Conservation (phyloP, 345 rosid genomes). For the Arabis alpina region DNA sequence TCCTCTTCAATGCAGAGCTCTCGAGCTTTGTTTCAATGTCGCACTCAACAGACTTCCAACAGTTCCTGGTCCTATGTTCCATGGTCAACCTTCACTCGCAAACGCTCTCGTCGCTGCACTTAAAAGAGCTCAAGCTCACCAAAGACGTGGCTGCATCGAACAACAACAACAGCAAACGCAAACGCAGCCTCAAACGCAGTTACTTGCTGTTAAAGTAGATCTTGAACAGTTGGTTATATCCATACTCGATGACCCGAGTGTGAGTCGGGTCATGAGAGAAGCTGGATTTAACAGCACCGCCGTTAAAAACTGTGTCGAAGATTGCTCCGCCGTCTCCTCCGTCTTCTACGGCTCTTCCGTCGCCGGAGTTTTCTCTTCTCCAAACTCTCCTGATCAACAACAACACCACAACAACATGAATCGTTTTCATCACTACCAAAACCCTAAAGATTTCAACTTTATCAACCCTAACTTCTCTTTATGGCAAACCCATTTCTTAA, state of each 20-base stretch:
- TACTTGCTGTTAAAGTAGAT: slow-evolving; percentile 69
- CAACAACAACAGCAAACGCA: slow-evolving; percentile 56
- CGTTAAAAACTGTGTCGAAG: slow-evolving; percentile 74
- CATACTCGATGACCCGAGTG: slow-evolving; percentile 83
- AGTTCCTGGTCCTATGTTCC: slow-evolving; percentile 53
- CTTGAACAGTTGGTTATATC: slow-evolving; percentile 72
- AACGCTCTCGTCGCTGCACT: slow-evolving; percentile 80
- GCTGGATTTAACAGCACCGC: slow-evolving; percentile 88
- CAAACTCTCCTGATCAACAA: slow-evolving; percentile 64
- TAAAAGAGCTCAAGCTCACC: slow-evolving; percentile 86
- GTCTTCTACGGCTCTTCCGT: slow-evolving; percentile 55
- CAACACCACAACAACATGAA: slow-evolving; percentile 24
- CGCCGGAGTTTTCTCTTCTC: slow-evolving; percentile 84
- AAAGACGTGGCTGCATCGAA: slow-evolving; percentile 71
- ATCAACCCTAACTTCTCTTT: slow-evolving; percentile 51
- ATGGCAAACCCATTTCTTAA: slow-evolving; percentile 69
- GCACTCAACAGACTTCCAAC: slow-evolving; percentile 79
- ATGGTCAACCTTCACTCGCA: slow-evolving; percentile 64
- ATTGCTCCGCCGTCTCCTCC: slow-evolving; percentile 62
- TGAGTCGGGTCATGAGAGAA: slow-evolving; percentile 90
- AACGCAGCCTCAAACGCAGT: slow-evolving; percentile 52
- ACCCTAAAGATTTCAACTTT: slow-evolving; percentile 48
- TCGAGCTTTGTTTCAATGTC: slow-evolving; percentile 87
- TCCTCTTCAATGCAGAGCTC: slow-evolving; percentile 74
- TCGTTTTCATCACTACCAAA: slow-evolving; percentile 38